Evolutionary conservation across 345 rosid species (phyloP), one percentile per base, ranked within the genome.

Genomic region (Combretum micranthum): DNA sequence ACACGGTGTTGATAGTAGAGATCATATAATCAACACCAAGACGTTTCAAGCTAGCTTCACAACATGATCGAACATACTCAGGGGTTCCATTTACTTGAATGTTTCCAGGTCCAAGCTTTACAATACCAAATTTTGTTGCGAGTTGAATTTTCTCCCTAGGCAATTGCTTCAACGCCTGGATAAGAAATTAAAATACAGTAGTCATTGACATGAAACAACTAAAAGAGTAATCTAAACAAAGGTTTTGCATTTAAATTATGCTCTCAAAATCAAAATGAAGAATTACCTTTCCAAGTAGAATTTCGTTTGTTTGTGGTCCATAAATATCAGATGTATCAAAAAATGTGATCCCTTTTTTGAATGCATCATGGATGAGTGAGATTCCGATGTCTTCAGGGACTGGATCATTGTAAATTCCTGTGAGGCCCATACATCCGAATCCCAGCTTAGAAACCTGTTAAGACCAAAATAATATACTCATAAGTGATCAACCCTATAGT

Each of bases 31-130:
- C 75, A 12, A 80, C 76, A 54, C 49, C 78, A 15, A 83, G 88
- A 37, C 80, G 74, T 64, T 72, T 75, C 72, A 83, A 66, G 71
- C 88, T 83, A 42, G 69, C 88, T 64, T 80, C 81, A 12, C 88
- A 83, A 54, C 77, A 71, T 0, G 68, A 57, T 32, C 78, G 79
- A 43, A 75, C 85, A 32, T 83, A 80, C 37, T 77, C 81, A 17
- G 79, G 81, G 16, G 59, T 67, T 22, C 81, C 88, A 55, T 63
- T 77, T 42, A 70, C 73, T 2, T 32, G 26, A 49, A 56, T 12
- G 25, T 53, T 58, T 14, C 57, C 20, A 44, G 32, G 42, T 15
- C 54, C 56, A 12, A 66, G 4, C 19, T 22, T 57, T 18, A 49
- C 66, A 56, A 77, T 62, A 20, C 88, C 78, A 20, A 80, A 80